These are phyloP conservation scores for Colletotrichum ledebouriae DNA, from an alignment of 2,329 filamentous ascomycete genomes.

Conservation along the genomic window DNA sequence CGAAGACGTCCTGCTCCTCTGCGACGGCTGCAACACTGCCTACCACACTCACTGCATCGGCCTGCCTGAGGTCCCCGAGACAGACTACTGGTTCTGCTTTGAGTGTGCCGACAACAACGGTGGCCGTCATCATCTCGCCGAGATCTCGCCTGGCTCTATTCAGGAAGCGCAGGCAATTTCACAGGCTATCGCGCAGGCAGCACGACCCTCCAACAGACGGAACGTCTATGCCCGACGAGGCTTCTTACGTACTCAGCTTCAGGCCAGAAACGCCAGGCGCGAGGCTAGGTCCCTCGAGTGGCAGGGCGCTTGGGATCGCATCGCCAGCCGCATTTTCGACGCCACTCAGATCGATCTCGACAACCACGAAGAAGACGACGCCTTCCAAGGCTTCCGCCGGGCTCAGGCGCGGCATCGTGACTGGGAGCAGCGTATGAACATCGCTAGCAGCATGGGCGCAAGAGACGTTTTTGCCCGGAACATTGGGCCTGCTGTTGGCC, in stretches of 20 bases:
- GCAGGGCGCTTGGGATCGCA: conserved; percentile 85
- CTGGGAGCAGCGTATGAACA: conserved; percentile 87
- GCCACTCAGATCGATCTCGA: conserved; percentile 82
- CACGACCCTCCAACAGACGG: conserved; percentile 29
- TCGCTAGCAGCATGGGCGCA: conserved; percentile 84
- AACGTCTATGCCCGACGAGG: conserved; percentile 48
- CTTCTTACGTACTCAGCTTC: conserved; percentile 69
- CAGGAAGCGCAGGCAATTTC: conserved; percentile 21
- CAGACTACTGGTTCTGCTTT: conserved; percentile 88
- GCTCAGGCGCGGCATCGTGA: conserved; percentile 71
- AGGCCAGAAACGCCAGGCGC: conserved; percentile 67
- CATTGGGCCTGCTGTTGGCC: conserved; percentile 69
- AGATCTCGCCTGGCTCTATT: conserved; percentile 25
- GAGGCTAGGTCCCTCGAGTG: conserved; percentile 84
- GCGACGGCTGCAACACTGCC: conserved; percentile 89
- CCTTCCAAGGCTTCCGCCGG: conserved; percentile 65
- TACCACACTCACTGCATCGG: conserved; percentile 95
- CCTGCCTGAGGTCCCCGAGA: conserved; percentile 80
- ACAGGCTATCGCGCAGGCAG: conserved; percentile 25
- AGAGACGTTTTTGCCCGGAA: conserved; percentile 78
- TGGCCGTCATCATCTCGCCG: conserved; percentile 20
- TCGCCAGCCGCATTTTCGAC: conserved; percentile 73
- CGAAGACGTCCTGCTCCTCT: conserved; percentile 87
- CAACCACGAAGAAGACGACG: conserved; percentile 84
- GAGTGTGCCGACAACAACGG: conserved; percentile 73